A percentile compares a stretch with the other conserved stretches of the same genome.
phyloP scores from a whole-genome alignment of 2,329 filamentous ascomycete genomes.

The Ophiocordyceps camponoti-saundersi region DNA sequence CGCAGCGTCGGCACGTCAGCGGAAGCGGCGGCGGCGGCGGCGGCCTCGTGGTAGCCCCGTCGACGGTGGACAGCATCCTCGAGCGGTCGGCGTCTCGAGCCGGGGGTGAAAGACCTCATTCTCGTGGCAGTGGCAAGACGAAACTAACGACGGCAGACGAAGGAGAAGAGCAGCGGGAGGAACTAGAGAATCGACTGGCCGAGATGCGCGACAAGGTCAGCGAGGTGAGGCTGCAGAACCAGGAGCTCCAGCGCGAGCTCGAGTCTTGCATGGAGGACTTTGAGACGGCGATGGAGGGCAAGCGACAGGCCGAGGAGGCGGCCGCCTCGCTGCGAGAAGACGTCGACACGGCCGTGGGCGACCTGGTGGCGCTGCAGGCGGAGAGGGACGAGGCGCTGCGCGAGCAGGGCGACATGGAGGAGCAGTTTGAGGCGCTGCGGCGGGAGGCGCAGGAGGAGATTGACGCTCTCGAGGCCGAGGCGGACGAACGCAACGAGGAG shows the following conservation, averaged over 20 bases:
- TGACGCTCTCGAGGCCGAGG: conserved; percentile 50
- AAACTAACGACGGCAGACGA: conserved; percentile 42
- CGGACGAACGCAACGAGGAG: conserved; percentile 56
- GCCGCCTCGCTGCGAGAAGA: conserved; percentile 59
- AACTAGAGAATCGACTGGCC: conserved; percentile 69
- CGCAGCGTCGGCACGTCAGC: conserved; percentile 56
- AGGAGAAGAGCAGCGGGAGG: conserved; percentile 71
- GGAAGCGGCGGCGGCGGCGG: conserved; percentile 11
- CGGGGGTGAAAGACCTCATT: conserved; percentile 51
- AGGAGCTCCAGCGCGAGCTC: conserved; percentile 70
- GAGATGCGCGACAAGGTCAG: conserved; percentile 76
- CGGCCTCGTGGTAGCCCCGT: conserved; percentile 26
- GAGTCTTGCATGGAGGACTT: conserved; percentile 68
- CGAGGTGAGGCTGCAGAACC: conserved; percentile 72
- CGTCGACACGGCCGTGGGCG: conserved; percentile 58
- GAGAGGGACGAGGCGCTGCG: conserved; percentile 78
- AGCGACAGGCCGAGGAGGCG: conserved; percentile 40
- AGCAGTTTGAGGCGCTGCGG: conserved; percentile 41
- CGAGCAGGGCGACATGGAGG: conserved; percentile 40
- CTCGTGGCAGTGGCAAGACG: conserved; percentile 53
- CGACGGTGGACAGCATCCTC: conserved; percentile 74
- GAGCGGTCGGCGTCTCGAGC: conserved; percentile 87
- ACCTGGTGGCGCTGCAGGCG: conserved; percentile 59
- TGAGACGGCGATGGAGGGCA: conserved; percentile 50
- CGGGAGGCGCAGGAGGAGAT: conserved; percentile 51